These are phyloP conservation scores for Fusarium sp. DNA, from an alignment of 2,329 filamentous ascomycete genomes.

Conservation along the genomic window DNA sequence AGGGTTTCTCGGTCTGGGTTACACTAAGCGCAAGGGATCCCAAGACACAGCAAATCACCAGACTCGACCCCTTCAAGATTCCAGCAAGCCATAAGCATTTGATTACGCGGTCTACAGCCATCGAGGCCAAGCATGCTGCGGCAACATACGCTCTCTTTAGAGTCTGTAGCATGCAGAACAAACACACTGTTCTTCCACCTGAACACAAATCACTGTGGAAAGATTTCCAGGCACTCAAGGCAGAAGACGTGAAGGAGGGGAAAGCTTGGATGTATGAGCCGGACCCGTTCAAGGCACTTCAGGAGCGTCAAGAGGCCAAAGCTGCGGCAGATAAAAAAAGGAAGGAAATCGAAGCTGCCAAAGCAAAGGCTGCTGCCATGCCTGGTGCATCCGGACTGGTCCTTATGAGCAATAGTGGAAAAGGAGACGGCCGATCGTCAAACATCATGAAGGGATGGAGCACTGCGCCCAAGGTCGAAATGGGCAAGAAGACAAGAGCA, in stretches of 20 bases:
- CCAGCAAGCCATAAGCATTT: slow-evolving; percentile 80
- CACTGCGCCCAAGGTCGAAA: slow-evolving; percentile 87
- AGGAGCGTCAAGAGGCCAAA: slow-evolving; percentile 82
- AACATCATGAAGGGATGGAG: slow-evolving; percentile 79
- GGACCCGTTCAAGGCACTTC: slow-evolving; percentile 85
- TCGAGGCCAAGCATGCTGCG: slow-evolving; percentile 93
- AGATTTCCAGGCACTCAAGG: slow-evolving; percentile 84
- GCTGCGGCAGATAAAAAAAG: slow-evolving; percentile 80
- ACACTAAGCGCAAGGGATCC: slow-evolving; percentile 77
- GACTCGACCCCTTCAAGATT: slow-evolving; percentile 82
- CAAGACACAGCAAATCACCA: slow-evolving; percentile 82
- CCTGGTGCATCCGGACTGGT: slow-evolving; percentile 66
- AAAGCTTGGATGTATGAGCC: slow-evolving; percentile 91
- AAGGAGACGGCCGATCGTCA: slow-evolving; percentile 46
- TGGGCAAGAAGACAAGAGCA: slow-evolving; percentile 82
- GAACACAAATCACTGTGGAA: slow-evolving; percentile 93
- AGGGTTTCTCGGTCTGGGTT: slow-evolving; percentile 82
- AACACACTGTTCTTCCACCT: slow-evolving; percentile 92
- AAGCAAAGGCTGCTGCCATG: slow-evolving; percentile 73
- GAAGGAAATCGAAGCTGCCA: slow-evolving; percentile 72
- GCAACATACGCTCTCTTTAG: slow-evolving; percentile 91
- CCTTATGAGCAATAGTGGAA: slow-evolving; percentile 57
- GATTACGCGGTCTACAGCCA: slow-evolving; percentile 77
- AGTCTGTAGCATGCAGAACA: slow-evolving; percentile 93
- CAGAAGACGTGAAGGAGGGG: slow-evolving; percentile 79